A percentile compares a stretch with the other conserved stretches of the same genome.
These are phyloP conservation scores for Skeletonema menzelii DNA, from an alignment of 108 stramenopile species.

Conservation along the genomic window DNA sequence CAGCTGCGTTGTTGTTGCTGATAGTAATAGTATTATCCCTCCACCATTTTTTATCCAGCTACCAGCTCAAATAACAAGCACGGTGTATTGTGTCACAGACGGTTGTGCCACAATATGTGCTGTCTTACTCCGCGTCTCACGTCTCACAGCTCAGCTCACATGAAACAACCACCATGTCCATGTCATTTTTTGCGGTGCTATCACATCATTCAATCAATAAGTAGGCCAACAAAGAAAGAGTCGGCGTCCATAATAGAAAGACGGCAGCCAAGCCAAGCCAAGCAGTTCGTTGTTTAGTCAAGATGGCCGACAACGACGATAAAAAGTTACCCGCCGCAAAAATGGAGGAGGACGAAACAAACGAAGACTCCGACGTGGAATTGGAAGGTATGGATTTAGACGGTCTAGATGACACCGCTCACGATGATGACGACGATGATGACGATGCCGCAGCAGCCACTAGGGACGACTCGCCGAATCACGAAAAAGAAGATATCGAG, in stretches of 20 bases:
- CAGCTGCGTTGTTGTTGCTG: too few species aligned
- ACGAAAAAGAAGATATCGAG: slow-evolving; percentile 15
- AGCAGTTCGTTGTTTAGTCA: too few species aligned
- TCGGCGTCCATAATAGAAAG: not conserved
- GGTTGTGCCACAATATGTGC: too few species aligned
- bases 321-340: slow-evolving; percentile 5
- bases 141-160: too few species aligned
- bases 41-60: too few species aligned
- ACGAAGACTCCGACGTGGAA: slow-evolving; percentile 58
- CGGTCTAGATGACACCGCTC: slow-evolving; percentile 26
- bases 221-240: too few species aligned
- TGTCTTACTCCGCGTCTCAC: too few species aligned
- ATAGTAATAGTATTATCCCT: too few species aligned
- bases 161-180: too few species aligned
- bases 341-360: slow-evolving; percentile 21
- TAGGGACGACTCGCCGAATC: not conserved
- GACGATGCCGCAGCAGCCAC: slow-evolving; percentile 27
- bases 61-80: too few species aligned
- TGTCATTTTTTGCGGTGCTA: not conserved
- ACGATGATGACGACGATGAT: slow-evolving; percentile 19
- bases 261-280: not conserved
- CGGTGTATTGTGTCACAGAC: too few species aligned
- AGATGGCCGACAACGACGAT: not conserved
- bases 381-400: slow-evolving; percentile 43
- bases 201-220: not conserved